Percentiles rank a stretch among this genome's conserved stretches.
phyloP scores from a whole-genome alignment of 495 filamentous ascomycete species.

The Tuber borchii region DNA sequence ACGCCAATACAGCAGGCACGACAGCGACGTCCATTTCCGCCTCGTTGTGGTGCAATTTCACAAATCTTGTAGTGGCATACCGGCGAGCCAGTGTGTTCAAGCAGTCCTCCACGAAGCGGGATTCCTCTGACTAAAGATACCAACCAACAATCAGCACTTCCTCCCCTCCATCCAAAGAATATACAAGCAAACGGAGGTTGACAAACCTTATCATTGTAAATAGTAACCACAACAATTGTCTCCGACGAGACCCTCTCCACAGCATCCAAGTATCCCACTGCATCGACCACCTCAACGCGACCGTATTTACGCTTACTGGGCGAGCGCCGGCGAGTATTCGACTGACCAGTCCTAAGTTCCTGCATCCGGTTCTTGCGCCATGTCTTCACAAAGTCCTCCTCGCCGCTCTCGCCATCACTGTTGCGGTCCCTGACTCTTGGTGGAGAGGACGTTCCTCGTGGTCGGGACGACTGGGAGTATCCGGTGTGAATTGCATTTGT shows the following conservation, averaged over 20 bases:
- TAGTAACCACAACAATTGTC: conserved; percentile 86
- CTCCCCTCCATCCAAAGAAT: background rate
- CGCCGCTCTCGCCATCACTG: conserved; percentile 57
- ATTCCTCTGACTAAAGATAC: conserved; percentile 61
- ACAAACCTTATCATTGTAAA: conserved; percentile 79
- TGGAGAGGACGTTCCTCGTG: conserved; percentile 17
- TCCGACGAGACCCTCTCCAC: conserved; percentile 79
- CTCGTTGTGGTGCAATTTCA: conserved; percentile 85
- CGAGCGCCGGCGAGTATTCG: conserved; percentile 55
- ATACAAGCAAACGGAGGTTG: conserved; percentile 6
- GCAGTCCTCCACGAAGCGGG: conserved; percentile 67
- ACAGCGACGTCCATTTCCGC: conserved; percentile 90
- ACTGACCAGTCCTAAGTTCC: conserved; percentile 58
- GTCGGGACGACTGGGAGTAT: conserved; percentile 18
- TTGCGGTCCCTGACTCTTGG: conserved; percentile 31
- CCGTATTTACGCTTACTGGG: conserved; percentile 72
- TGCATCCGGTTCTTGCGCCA: conserved; percentile 75
- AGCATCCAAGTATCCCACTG: conserved; percentile 83
- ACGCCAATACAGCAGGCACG: conserved; percentile 82
- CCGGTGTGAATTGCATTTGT: conserved; percentile 24
- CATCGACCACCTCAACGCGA: conserved; percentile 75
- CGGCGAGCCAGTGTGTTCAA: conserved; percentile 62
- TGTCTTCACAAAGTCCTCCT: conserved; percentile 72
- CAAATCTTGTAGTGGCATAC: conserved; percentile 68
- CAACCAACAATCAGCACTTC: background rate